A percentile compares a stretch with the other conserved stretches of the same genome.
These are phyloP conservation scores for Nepenthes mirabilis DNA, from an alignment of 148 eudicot species.

Conservation along the genomic window DNA sequence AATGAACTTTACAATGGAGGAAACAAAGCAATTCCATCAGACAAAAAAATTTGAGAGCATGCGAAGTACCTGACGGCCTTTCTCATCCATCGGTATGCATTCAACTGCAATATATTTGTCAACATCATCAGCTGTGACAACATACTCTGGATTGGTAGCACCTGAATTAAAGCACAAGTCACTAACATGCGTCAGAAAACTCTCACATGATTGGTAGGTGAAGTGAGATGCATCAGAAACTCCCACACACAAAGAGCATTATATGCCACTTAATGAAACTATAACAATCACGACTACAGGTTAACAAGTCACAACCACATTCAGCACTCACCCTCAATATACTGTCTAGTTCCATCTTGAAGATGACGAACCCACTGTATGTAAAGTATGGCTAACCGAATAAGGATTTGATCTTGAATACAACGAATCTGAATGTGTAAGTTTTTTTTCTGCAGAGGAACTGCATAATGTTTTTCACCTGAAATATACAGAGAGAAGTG, in stretches of 20 bases:
- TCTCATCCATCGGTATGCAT: conserved; percentile 98
- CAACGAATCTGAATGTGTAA: background rate
- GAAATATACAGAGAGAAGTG: conserved; percentile 87
- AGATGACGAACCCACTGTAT: conserved; percentile 94
- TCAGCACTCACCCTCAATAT: conserved; percentile 64
- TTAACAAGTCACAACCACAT: background rate
- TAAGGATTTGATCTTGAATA: background rate
- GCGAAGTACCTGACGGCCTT: conserved; percentile 66
- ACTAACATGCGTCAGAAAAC: no score
- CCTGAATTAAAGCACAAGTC: conserved; percentile 29
- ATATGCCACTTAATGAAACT: background rate
- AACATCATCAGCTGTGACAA: conserved; percentile 94
- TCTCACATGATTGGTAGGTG: no score
- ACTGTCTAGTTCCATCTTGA: conserved; percentile 90
- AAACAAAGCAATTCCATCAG: background rate
- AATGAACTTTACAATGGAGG: background rate
- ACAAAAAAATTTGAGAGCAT: background rate
- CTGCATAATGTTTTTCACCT: conserved; percentile 31
- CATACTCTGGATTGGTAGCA: conserved; percentile 97
- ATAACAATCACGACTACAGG: background rate
- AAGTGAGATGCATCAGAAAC: no score
- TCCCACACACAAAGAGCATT: background rate
- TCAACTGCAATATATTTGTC: conserved; percentile 92
- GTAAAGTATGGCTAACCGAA: background rate
- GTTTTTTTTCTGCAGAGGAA: background rate